Evolutionary conservation across 2,329 filamentous ascomycete species (phyloP).

Genomic region (Coleophoma crateriformis): DNA sequence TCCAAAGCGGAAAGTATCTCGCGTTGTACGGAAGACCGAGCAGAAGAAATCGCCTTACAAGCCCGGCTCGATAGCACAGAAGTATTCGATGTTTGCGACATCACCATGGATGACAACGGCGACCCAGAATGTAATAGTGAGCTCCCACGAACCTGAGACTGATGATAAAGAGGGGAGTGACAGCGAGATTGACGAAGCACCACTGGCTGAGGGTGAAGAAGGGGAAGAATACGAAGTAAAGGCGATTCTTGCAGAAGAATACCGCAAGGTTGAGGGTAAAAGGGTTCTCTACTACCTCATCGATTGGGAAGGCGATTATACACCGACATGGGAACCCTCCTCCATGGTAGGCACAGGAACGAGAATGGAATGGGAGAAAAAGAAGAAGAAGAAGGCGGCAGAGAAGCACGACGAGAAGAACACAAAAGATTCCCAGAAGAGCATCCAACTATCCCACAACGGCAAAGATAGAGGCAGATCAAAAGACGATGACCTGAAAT

Average conservation of each 20-base stretch:
- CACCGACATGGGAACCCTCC: constrained; percentile 20
- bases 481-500: background rate
- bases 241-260: constrained; percentile 13
- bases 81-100: background rate
- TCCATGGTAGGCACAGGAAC: constrained; percentile 10
- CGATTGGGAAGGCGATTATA: constrained; percentile 20
- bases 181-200: constrained; percentile 4
- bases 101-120: background rate
- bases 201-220: constrained; percentile 1
- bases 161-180: constrained; percentile 1
- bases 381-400: background rate
- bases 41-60: background rate
- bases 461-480: no score
- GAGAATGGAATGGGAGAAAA: constrained; percentile 1
- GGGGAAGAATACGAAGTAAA: constrained; percentile 14
- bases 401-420: background rate
- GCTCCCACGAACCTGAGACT: background rate
- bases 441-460: no score
- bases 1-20: constrained; percentile 7
- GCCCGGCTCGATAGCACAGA: background rate
- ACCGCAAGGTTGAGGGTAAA: constrained; percentile 5
- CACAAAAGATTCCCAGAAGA: no score
- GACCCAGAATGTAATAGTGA: background rate
- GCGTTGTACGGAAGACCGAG: constrained; percentile 7
- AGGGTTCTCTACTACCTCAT: constrained; percentile 15